Conservation (phyloP, 495 filamentous ascomycete genomes). For the Friedmanniomyces endolithicus region DNA sequence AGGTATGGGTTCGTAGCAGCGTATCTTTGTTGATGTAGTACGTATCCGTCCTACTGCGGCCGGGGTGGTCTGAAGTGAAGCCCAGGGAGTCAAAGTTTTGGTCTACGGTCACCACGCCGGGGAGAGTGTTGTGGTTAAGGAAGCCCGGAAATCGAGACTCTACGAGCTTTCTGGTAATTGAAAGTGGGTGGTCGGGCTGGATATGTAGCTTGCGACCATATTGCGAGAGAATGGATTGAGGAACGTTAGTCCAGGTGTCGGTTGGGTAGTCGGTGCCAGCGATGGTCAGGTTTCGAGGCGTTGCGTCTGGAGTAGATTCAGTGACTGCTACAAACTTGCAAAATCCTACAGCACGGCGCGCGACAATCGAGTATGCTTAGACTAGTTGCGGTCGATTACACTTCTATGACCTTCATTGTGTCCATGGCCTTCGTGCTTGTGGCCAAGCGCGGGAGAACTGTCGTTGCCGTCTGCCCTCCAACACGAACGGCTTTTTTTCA, state of each 20-base stretch:
- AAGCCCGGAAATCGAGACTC: conserved; percentile 77
- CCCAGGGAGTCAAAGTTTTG: conserved; percentile 95
- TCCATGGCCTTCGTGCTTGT: too few relatives aligned
- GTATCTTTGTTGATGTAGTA: conserved; percentile 87
- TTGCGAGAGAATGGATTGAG: conserved; percentile 58
- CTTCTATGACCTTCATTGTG: too few relatives aligned
- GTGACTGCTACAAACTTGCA: neutral
- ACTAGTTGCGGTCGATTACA: too few relatives aligned
- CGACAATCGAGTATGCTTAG: too few relatives aligned
- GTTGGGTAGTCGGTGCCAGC: conserved; percentile 50
- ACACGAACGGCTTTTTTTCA: too few relatives aligned
- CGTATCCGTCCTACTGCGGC: conserved; percentile 76
- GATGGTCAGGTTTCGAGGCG: conserved; percentile 34
- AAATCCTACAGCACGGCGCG: too few relatives aligned
- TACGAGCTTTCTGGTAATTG: conserved; percentile 81
- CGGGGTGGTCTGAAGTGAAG: conserved; percentile 81
- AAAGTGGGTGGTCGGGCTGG: conserved; percentile 75
- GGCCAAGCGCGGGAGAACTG: too few relatives aligned
- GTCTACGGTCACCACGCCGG: conserved; percentile 69
- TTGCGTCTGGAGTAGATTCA: conserved; percentile 11
- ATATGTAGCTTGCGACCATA: conserved; percentile 69
- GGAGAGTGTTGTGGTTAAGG: conserved; percentile 61
- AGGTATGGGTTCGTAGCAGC: conserved; percentile 83
- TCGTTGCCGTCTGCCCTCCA: too few relatives aligned
- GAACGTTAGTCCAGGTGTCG: conserved; percentile 79